Conservation (phyloP, 2,329 filamentous ascomycete genomes). For the Pestalotiopsis sp. region DNA sequence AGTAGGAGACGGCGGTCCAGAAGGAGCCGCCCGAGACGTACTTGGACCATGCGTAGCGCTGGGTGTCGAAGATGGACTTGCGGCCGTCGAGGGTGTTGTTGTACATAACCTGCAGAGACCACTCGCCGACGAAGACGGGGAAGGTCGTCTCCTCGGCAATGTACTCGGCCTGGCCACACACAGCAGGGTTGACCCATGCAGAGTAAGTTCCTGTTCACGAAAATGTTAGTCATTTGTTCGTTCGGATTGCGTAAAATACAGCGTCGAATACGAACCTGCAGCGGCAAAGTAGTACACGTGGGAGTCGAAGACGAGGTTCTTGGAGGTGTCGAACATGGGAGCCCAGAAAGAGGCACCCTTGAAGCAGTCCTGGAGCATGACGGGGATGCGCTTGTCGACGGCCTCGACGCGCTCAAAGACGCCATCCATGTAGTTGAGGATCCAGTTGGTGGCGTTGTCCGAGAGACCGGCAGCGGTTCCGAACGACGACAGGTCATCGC, state of each 20-base stretch:
- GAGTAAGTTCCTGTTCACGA: not conserved
- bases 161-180: conserved; percentile 7
- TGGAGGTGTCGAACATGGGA: conserved; percentile 24
- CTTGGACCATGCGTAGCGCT: conserved; percentile 35
- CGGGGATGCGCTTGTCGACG: conserved; percentile 32
- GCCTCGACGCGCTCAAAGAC: conserved; percentile 26
- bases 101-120: conserved; percentile 33
- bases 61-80: conserved; percentile 34
- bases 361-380: conserved; percentile 37
- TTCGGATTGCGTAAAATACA: too few species aligned
- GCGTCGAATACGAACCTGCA: not conserved
- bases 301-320: conserved; percentile 33
- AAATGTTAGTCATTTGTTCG: too few species aligned
- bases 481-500: conserved; percentile 37
- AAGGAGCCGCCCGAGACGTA: conserved; percentile 33
- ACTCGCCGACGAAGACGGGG: conserved; percentile 38
- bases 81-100: conserved; percentile 34
- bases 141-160: conserved; percentile 24
- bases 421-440: conserved; percentile 35
- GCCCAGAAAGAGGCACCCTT: conserved; percentile 30
- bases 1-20: conserved; percentile 28
- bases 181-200: not conserved
- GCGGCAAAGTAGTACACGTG: conserved; percentile 32
- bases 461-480: conserved; percentile 33
- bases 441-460: conserved; percentile 31